Conservation (phyloP, 768 basidiomycete species). For the Xerocomus spinulosus region DNA sequence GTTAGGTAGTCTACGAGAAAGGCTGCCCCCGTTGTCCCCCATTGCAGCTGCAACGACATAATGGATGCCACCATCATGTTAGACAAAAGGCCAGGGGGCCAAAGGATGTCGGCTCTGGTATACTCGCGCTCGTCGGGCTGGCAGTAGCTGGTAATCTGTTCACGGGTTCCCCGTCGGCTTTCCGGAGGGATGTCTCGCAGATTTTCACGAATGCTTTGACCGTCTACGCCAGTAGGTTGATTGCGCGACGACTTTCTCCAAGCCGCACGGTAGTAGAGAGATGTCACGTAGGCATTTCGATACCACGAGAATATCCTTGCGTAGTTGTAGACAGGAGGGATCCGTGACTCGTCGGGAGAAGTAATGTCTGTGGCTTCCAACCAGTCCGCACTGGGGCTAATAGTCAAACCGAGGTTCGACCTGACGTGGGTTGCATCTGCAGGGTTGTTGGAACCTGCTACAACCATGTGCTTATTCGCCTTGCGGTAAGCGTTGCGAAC, state of each 20-base stretch:
- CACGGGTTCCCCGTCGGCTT: constrained; percentile 16
- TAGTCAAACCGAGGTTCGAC: constrained; percentile 13
- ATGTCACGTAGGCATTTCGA: constrained; percentile 11
- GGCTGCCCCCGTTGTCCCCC: constrained; percentile 30
- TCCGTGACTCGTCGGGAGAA: constrained; percentile 24
- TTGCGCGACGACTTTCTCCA: constrained; percentile 1
- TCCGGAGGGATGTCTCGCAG: constrained; percentile 2
- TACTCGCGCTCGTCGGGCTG: constrained; percentile 1
- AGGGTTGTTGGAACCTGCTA: not conserved
- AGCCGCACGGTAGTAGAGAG: too few relatives aligned
- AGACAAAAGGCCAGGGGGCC: constrained; percentile 22
- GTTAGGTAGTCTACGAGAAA: constrained; percentile 27
- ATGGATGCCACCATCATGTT: constrained; percentile 31
- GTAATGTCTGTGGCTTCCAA: too few relatives aligned
- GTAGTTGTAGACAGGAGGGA: constrained; percentile 23
- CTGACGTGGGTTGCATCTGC: not conserved
- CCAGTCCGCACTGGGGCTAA: constrained; percentile 10
- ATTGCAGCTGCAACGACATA: constrained; percentile 30
- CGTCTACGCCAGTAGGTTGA: not conserved
- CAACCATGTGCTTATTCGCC: constrained; percentile 10
- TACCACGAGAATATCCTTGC: constrained; percentile 20
- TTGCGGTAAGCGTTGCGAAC: constrained; percentile 20
- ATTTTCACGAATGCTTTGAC: not conserved
- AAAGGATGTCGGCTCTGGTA: not conserved
- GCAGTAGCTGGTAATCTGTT: constrained; percentile 23